These are phyloP conservation scores for Phenoliferia sp. DNA, from an alignment of 1,284 basidiomycete genomes.

Conservation along the genomic window DNA sequence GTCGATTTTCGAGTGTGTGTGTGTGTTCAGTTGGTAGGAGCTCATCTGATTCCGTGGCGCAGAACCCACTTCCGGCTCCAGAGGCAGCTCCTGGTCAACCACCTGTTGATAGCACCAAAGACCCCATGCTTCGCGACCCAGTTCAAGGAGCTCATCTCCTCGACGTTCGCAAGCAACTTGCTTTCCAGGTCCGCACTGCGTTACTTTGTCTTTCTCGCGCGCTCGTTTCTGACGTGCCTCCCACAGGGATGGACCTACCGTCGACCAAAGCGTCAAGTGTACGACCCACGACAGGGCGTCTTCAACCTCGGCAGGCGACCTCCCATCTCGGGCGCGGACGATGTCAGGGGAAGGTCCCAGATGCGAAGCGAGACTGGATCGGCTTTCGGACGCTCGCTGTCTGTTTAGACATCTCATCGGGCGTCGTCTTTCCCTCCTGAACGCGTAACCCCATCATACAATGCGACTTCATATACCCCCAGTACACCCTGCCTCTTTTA, in stretches of 20 bases:
- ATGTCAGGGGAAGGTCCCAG: slow-evolving; percentile 6
- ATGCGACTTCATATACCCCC: too few relatives aligned
- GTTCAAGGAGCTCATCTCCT: slow-evolving; percentile 78
- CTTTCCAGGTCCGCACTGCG: slow-evolving; percentile 33
- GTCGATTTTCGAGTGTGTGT: slow-evolving; percentile 36
- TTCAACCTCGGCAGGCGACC: slow-evolving; percentile 2
- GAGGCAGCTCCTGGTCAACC: slow-evolving; percentile 60
- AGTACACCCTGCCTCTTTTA: too few relatives aligned
- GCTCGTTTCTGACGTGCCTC: neutral
- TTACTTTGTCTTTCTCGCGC: neutral
- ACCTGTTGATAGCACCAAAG: slow-evolving; percentile 68
- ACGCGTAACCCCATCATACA: neutral
- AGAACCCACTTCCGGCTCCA: slow-evolving; percentile 77
- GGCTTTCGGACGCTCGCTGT: neutral
- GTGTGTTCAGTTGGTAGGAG: neutral
- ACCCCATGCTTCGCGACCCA: slow-evolving; percentile 78
- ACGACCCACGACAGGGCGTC: slow-evolving; percentile 15
- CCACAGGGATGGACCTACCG: slow-evolving; percentile 29
- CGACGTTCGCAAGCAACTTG: slow-evolving; percentile 67
- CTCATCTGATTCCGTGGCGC: slow-evolving; percentile 6
- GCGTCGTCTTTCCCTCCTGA: neutral
- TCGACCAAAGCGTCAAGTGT: slow-evolving; percentile 20
- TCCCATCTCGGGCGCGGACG: slow-evolving; percentile 5
- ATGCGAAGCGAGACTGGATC: neutral
- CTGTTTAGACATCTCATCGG: neutral